These are phyloP conservation scores for Leccinum subgranulosum DNA, from an alignment of 768 basidiomycete species.

Conservation along the genomic window DNA sequence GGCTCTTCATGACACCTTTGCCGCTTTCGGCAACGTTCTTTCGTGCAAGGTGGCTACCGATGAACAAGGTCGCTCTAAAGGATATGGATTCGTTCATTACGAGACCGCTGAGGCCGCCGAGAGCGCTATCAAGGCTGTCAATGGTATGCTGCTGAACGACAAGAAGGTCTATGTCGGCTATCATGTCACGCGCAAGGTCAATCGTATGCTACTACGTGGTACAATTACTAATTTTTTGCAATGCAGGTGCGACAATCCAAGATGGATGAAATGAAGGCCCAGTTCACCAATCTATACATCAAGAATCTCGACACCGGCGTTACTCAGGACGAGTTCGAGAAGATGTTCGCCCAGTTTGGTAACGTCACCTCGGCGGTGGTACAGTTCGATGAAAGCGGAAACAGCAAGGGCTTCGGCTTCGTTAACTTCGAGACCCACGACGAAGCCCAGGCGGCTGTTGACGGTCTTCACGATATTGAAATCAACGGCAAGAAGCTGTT, in stretches of 20 bases:
- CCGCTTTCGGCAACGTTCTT: slow-evolving; percentile 96
- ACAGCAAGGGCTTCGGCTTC: slow-evolving; percentile 96
- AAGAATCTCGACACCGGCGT: slow-evolving; percentile 92
- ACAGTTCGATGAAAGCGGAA: slow-evolving; percentile 81
- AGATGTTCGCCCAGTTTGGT: slow-evolving; percentile 76
- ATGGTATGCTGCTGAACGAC: slow-evolving; percentile 99
- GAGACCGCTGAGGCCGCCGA: slow-evolving; percentile 97
- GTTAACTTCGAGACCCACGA: slow-evolving; percentile 96
- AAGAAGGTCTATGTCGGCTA: slow-evolving; percentile 99
- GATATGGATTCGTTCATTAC: slow-evolving; percentile 99
- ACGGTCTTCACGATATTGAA: slow-evolving; percentile 83
- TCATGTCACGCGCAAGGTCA: slow-evolving; percentile 93
- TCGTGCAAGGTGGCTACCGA: slow-evolving; percentile 99
- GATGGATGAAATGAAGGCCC: slow-evolving; percentile 94
- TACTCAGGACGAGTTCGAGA: slow-evolving; percentile 81
- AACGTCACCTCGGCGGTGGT: slow-evolving; percentile 86
- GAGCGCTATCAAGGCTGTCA: slow-evolving; percentile 95
- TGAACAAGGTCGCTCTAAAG: slow-evolving; percentile 92
- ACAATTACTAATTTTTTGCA: background rate
- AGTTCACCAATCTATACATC: slow-evolving; percentile 98
- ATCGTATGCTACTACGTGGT: slow-evolving; percentile 11
- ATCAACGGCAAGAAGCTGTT: slow-evolving; percentile 86
- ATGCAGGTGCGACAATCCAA: slow-evolving; percentile 92
- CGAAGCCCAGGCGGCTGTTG: slow-evolving; percentile 87
- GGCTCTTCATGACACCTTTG: slow-evolving; percentile 99